phyloP scores from a whole-genome alignment of 1,139 yeast species.

The Lodderomyces theae region DNA sequence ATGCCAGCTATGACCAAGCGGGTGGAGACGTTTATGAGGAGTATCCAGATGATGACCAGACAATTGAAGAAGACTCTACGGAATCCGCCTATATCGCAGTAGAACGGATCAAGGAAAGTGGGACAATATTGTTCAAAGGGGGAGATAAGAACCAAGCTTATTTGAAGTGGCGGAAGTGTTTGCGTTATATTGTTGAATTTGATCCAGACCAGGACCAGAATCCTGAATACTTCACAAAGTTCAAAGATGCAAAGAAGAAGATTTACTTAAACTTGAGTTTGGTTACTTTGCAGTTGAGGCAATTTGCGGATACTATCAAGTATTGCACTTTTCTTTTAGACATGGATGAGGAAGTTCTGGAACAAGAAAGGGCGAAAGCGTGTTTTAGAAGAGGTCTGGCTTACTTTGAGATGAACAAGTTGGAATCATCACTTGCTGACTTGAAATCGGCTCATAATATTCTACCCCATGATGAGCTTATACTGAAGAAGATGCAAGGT shows the following conservation, averaged over 20 bases:
- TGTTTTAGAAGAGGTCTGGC: conserved; percentile 60
- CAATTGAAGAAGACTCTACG: conserved; percentile 57
- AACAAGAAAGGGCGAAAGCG: conserved; percentile 58
- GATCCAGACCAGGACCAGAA: conserved; percentile 70
- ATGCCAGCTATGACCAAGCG: conserved; percentile 57
- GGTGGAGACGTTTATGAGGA: conserved; percentile 77
- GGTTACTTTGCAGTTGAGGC: conserved; percentile 45
- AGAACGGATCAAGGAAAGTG: conserved; percentile 60
- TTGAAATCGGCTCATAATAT: conserved; percentile 43
- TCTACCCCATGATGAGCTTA: conserved; percentile 51
- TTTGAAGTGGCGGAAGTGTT: conserved; percentile 60
- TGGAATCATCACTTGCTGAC: conserved; percentile 48
- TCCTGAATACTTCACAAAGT: conserved; percentile 49
- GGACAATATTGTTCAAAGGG: conserved; percentile 54
- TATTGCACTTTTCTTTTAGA: conserved; percentile 59
- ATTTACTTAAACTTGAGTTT: conserved; percentile 60
- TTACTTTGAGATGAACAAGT: conserved; percentile 39
- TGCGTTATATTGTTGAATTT: conserved; percentile 66
- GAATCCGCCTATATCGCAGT: conserved; percentile 53
- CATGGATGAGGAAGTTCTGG: conserved; percentile 30
- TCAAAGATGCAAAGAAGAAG: conserved; percentile 56
- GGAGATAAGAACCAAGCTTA: conserved; percentile 51
- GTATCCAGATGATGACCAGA: conserved; percentile 66
- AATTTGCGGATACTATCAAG: conserved; percentile 45
- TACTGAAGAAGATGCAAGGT: conserved; percentile 40